Evolutionary conservation across 2,329 filamentous ascomycete genomes (phyloP), one percentile per base, ranked within the genome.

Genomic region (Talaromyces sp.): DNA sequence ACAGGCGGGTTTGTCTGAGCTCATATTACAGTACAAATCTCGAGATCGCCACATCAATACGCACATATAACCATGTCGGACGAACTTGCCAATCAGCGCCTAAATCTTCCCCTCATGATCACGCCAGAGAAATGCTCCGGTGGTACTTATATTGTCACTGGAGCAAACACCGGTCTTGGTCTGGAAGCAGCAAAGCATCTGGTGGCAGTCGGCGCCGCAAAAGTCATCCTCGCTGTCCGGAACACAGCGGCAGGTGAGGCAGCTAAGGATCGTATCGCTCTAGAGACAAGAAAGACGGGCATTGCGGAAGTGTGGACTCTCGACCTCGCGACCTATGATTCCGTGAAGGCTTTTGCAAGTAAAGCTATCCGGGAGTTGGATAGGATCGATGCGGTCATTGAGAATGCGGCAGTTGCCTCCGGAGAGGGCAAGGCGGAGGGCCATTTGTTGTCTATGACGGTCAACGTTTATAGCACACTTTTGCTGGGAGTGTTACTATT

Each of bases 111-210:
- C 21, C 43, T 59, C n/a, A 19, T 45, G 40, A 58, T 65, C n/a
- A 64, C 68, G 1, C 67, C 70, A 0, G 67, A 77, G 56, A 56
- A 48, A 10, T 45, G 52, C 21, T 36, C 45, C 13, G 57, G 57
- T 5, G 43, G 52, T 41, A 74, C 73, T 0, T 76, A 76, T 50
- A 77, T 83, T 43, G 69, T 83, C 11, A 82, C 80, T 0, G 81
- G 81, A 1, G 67, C 73, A 21, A 83, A 81, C 59, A 67, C 64
- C 0, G 81, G 81, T 0, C 67, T 84, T 0, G 81, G 81, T 0
- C 69, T 78, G n/a, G 76, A 79, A 59, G 67, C 74, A 1, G 69
- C 74, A 7, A 65, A 68, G 0, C 75, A 77, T 35, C 69, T 82
- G n/a, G 68, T 78, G 1, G 61, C 65, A 0, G 61, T 75, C 5